Base-by-base conservation (phyloP, 768 basidiomycete species). In the Tylopilus rubrobrunneus region DNA sequence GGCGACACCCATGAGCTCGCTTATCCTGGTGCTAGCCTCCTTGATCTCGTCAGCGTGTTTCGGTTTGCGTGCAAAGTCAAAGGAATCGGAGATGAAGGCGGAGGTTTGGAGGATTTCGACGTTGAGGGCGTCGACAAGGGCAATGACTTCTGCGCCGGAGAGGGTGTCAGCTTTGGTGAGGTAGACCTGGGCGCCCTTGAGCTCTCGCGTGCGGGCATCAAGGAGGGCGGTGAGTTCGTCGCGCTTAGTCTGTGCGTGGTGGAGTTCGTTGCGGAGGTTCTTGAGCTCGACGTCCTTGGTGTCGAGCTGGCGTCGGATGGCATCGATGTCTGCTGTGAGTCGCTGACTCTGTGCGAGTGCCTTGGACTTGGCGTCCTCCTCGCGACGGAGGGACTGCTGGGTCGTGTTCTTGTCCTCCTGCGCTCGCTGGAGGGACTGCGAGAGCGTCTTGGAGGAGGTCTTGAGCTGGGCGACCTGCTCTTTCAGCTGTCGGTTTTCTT, bases 101-200 rank as follows among this genome's bases (percentile, higher is more conserved):
- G 74, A 62, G 12, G 68, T 67, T 54, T 82, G 80, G 37, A 77
- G 67, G 23, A 80, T 76, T 58, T 82, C 80, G 23, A 68, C 64
- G 56, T 82, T 81, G 53, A 81, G 61, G 0, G 67, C 63, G 27
- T 79, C 73, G 29, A 76, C 64, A 5, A 69, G 51, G 0, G 61
- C n/a, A 10, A 71, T 70, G 47, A 79, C 71, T 10, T 81, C 79
- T 0, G 74, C 71, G 1, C 73, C 76, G 0, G 80, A 76, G 52
- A 76, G 67, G 0, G 59, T 56, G 48, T 81, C 79, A 17, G 72
- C 67, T 36, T 72, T 77, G 2, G 72, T 73, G 62, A 80, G 62
- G 60, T 76, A 80, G 9, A 68, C 62, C 48, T 77, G 76, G 0
- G 74, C 73, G 0, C 67, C 71, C n/a, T 71, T 71, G 7, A 80